These are phyloP conservation scores for Mycena vulgaris DNA, from an alignment of 768 basidiomycete genomes.

Conservation along the genomic window DNA sequence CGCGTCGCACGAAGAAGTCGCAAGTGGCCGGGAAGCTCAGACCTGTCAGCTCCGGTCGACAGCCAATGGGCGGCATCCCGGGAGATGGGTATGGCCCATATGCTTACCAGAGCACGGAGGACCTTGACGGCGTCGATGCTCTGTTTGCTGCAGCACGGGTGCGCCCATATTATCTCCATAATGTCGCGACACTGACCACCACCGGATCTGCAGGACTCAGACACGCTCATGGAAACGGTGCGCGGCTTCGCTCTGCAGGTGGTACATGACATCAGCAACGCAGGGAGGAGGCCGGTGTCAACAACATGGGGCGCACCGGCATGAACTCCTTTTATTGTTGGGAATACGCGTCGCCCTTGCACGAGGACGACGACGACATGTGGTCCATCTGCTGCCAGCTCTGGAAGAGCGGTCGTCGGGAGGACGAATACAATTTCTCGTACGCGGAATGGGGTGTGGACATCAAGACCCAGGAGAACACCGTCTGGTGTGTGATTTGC, in stretches of 20 bases:
- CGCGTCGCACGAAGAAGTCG: background rate
- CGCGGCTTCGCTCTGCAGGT: background rate
- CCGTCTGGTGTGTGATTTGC: background rate
- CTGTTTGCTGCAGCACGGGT: background rate
- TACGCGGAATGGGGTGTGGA: background rate
- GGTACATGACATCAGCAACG: background rate
- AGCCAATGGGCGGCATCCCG: background rate
- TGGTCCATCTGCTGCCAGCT: background rate
- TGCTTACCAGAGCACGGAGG: background rate
- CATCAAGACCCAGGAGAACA: background rate
- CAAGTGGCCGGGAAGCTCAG: background rate
- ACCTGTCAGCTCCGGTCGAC: background rate
- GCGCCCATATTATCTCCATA: background rate
- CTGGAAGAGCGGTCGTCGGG: background rate
- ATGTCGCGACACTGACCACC: background rate
- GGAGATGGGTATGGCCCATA: background rate
- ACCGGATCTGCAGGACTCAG: background rate
- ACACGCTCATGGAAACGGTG: background rate
- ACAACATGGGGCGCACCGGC: background rate
- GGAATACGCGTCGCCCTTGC: background rate
- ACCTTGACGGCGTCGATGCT: background rate
- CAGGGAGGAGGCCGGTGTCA: background rate
- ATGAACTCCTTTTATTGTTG: background rate
- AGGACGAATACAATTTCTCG: slow-evolving; percentile 1
- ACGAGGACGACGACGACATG: background rate